A percentile compares a stretch with the other conserved stretches of the same genome.
These are phyloP conservation scores for Nigrospora sphaerica DNA, from an alignment of 2,329 filamentous ascomycete genomes.

Conservation along the genomic window DNA sequence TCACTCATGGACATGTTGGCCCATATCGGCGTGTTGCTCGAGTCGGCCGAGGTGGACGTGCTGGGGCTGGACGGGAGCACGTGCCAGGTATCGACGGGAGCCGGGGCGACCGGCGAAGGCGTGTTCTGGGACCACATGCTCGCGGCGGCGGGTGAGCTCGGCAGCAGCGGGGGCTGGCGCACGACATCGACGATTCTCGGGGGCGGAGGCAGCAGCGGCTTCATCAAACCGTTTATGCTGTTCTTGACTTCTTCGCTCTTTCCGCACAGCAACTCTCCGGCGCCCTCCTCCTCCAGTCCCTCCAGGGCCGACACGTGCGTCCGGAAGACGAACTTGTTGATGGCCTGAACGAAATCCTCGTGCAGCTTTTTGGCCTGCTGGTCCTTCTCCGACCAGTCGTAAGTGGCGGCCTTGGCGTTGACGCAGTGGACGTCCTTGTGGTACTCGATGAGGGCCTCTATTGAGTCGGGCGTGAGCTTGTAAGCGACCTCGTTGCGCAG, in stretches of 20 bases:
- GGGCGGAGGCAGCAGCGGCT: constrained; percentile 77
- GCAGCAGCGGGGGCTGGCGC: constrained; percentile 76
- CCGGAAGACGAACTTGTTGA: constrained; percentile 95
- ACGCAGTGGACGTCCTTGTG: constrained; percentile 94
- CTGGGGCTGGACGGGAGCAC: constrained; percentile 84
- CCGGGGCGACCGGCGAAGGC: constrained; percentile 57
- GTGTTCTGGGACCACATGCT: constrained; percentile 75
- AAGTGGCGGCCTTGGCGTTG: constrained; percentile 81
- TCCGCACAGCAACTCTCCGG: constrained; percentile 84
- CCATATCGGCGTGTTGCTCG: constrained; percentile 64
- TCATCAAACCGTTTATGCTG: constrained; percentile 77
- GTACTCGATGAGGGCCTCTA: constrained; percentile 87
- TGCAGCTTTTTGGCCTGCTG: constrained; percentile 94
- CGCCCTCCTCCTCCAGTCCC: constrained; percentile 92
- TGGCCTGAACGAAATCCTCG: constrained; percentile 90
- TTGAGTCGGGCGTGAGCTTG: constrained; percentile 93
- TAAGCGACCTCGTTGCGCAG: constrained; percentile 95
- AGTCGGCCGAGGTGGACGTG: constrained; percentile 63
- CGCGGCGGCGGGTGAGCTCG: constrained; percentile 67
- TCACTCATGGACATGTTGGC: constrained; percentile 69
- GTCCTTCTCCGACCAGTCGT: constrained; percentile 96
- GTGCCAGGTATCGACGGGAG: constrained; percentile 80
- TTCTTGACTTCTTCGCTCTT: constrained; percentile 91
- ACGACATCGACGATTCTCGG: constrained; percentile 86
- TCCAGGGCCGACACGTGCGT: constrained; percentile 84